Base-by-base conservation (phyloP, 305 asterid genomes). In the Ajuga reptans region DNA sequence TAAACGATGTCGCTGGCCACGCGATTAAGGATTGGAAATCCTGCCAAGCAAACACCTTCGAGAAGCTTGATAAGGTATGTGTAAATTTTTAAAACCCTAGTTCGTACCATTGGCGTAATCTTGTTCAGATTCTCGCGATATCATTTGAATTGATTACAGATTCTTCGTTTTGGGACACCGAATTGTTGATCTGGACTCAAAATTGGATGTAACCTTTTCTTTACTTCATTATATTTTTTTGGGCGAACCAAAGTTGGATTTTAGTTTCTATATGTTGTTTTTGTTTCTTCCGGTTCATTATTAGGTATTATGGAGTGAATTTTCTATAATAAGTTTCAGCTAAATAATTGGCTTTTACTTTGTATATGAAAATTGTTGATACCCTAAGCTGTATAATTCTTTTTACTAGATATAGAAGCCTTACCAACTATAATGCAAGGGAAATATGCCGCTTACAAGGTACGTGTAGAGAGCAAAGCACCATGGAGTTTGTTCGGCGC, bases 1-100 rank as follows among this genome's bases (percentile, higher is more conserved):
- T 92, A 0, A 75, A 63, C 50, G 88, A 84, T 5, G 95, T 84
- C 16, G 95, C 91, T 11, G 97, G 98, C 15, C 82, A 87, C 71
- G 95, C 87, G 15, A 83, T 92, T 34, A 77, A 78, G 75, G 87
- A 86, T 73, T 92, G 96, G 97, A 84, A 81, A 29, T 97, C 97
- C 47, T 87, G 98, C 73, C 95, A 96, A 7, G 98, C 98, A 52
- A 89, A 83, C 80, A 78, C 95, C 54, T 92, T 88, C 78, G 89
- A 92, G 89, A 92, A 92, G 82, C 84, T 90, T 31, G 96, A 87
- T 60, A 92, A 92, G 97, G 97, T 75, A 39, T n/a, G 51, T 12
- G 16, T 54, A 15, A 63, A 6, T 17, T 50, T 36, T 45, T 64
- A 75, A 56, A 79, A 62, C 82, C 84, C 82, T 77, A 75, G 68